Conservation (phyloP, 345 rosid genomes). For the Erodium maritimum region DNA sequence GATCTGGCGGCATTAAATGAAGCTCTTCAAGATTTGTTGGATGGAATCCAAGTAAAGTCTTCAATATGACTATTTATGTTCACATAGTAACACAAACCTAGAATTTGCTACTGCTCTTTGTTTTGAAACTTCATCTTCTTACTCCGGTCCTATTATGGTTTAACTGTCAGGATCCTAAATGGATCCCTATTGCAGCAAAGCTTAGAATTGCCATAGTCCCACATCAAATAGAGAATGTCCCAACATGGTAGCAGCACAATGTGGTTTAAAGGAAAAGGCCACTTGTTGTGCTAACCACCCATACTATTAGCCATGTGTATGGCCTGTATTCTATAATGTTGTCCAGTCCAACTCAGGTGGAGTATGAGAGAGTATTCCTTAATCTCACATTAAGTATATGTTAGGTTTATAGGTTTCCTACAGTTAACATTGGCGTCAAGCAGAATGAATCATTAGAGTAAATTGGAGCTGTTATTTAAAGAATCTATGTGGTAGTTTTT, state of each 20-base stretch:
- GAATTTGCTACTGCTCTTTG: neutral
- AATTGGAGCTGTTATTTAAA: neutral
- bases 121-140: neutral
- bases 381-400: neutral
- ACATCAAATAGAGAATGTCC: neutral
- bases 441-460: too few relatives aligned
- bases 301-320: neutral
- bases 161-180: neutral
- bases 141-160: neutral
- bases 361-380: neutral
- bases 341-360: neutral
- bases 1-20: slow-evolving; percentile 78
- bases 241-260: neutral
- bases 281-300: neutral
- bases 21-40: slow-evolving; percentile 90
- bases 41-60: slow-evolving; percentile 77
- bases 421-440: neutral
- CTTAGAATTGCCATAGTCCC: neutral
- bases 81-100: neutral
- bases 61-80: neutral
- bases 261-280: neutral
- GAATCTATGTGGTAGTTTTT: neutral
- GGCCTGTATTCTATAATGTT: neutral
- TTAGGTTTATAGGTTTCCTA: neutral
- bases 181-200: neutral